Evolutionary conservation across 441 rosid genomes (phyloP), one percentile per base, ranked within the genome.

Genomic region (Mallotus japonicus): DNA sequence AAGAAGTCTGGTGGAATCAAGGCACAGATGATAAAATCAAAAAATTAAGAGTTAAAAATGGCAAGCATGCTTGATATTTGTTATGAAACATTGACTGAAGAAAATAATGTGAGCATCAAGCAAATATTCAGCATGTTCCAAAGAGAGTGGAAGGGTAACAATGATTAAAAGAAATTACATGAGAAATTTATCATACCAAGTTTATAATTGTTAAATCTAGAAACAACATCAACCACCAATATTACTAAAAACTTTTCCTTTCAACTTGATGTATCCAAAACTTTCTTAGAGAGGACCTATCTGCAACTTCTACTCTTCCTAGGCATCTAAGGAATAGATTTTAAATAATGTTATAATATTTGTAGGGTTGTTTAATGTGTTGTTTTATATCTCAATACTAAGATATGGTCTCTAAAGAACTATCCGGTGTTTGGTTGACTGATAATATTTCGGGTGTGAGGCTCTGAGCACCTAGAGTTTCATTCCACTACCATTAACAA

Each of bases 1-100:
- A 65, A 66, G 68, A 56, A 61, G 56, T 64, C 65, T 67, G 67
- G 60, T 68, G 65, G 69, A 80, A 85, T 64, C 62, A 73, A 81
- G 71, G 53, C 44, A 80, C 62, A 54, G 16, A 67, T 66, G 59
- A 68, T 59, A 56, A 54, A 65, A 69, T 73, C 57, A 54, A 78
- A 42, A 42, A 60, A 67, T 57, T 19, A 69, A 55, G 37, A n/a
- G 44, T 47, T 11, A 16, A 28, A 72, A 32, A 10, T 9, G 40
- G 65, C 28, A 46, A 64, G 62, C 51, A 62, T 49, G n/a, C 62
- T 47, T 49, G 50, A 32, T 20, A 14, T 66, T 63, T 54, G 60
- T 15, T 46, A 69, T 24, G 34, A 46, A 44, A 63, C 55, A 70
- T 58, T 22, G 34, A 51, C 61, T 20, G 24, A 46, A 69, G 34